Percentiles rank a stretch among this genome's conserved stretches.
These are phyloP conservation scores for Phytophthora colocasiae DNA, from an alignment of 352 stramenopile genomes.

Conservation along the genomic window DNA sequence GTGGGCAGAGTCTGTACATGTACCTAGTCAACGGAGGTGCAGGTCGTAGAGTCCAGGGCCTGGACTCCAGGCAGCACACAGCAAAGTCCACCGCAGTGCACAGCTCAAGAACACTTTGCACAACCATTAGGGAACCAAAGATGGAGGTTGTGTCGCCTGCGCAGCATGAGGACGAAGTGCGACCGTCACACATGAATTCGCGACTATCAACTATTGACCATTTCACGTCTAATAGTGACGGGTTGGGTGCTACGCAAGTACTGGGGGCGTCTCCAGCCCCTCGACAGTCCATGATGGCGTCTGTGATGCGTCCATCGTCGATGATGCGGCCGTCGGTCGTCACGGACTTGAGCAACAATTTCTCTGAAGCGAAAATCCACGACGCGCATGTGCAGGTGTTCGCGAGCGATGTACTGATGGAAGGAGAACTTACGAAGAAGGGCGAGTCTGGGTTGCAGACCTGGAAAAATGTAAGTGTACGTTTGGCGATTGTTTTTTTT, in stretches of 20 bases:
- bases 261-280: slow-evolving; percentile 12
- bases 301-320: slow-evolving; percentile 39
- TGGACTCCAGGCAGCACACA: not conserved
- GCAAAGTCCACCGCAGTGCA: not conserved
- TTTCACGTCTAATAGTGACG: slow-evolving; percentile 15
- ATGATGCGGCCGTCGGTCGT: slow-evolving; percentile 61
- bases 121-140: not conserved
- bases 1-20: no score
- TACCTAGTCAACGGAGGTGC: no score
- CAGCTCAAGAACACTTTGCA: slow-evolving; percentile 6
- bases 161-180: slow-evolving; percentile 18
- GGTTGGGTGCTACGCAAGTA: slow-evolving; percentile 14
- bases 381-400: slow-evolving; percentile 67
- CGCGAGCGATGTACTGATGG: slow-evolving; percentile 72
- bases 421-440: slow-evolving; percentile 75
- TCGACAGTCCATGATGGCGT: slow-evolving; percentile 39
- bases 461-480: slow-evolving; percentile 73
- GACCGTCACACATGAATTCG: slow-evolving; percentile 42
- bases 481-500: slow-evolving; percentile 13
- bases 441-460: slow-evolving; percentile 63
- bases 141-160: slow-evolving; percentile 28
- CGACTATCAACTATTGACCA: slow-evolving; percentile 34
- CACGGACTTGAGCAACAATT: slow-evolving; percentile 65
- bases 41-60: not conserved
- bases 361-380: slow-evolving; percentile 65